Percentiles rank a stretch among this genome's conserved stretches.
phyloP scores from a whole-genome alignment of 495 filamentous ascomycete genomes.

The Penicillium simplicissimum region DNA sequence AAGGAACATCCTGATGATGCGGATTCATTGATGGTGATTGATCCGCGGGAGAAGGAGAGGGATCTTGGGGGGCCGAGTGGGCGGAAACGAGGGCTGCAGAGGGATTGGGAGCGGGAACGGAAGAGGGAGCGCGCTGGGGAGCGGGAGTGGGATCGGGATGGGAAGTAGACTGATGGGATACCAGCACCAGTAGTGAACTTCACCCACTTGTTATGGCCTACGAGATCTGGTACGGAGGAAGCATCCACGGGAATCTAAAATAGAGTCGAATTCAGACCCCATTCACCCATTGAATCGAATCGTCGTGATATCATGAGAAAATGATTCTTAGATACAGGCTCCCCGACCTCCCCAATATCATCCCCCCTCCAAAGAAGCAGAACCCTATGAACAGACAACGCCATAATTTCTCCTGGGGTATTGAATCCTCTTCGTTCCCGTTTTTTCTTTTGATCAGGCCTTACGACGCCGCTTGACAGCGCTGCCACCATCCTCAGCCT shows the following conservation, averaged over 20 bases:
- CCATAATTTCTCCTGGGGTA: constrained; percentile 8
- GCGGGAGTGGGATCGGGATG: constrained; percentile 40
- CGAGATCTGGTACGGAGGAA: no score
- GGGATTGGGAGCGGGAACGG: constrained; percentile 45
- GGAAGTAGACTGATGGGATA: constrained; percentile 2
- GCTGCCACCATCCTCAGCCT: constrained; percentile 28
- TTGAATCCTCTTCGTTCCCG: constrained; percentile 5
- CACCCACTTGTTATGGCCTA: no score
- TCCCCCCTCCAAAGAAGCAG: background rate
- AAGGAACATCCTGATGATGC: constrained; percentile 83
- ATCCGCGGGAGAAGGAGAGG: constrained; percentile 82
- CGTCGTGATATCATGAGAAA: constrained; percentile 5
- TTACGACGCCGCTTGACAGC: constrained; percentile 41
- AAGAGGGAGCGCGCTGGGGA: constrained; percentile 38
- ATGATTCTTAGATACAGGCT: constrained; percentile 7
- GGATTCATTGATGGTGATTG: constrained; percentile 90
- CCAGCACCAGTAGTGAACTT: no score
- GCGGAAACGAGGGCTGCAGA: constrained; percentile 32
- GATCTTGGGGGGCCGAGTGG: constrained; percentile 48
- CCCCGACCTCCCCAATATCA: background rate
- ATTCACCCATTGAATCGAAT: background rate
- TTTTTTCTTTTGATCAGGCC: constrained; percentile 25
- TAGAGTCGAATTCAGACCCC: background rate
- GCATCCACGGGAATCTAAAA: background rate
- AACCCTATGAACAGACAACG: constrained; percentile 14